Conservation (phyloP, 306 rosid species). For the Citrullus amarus region DNA sequence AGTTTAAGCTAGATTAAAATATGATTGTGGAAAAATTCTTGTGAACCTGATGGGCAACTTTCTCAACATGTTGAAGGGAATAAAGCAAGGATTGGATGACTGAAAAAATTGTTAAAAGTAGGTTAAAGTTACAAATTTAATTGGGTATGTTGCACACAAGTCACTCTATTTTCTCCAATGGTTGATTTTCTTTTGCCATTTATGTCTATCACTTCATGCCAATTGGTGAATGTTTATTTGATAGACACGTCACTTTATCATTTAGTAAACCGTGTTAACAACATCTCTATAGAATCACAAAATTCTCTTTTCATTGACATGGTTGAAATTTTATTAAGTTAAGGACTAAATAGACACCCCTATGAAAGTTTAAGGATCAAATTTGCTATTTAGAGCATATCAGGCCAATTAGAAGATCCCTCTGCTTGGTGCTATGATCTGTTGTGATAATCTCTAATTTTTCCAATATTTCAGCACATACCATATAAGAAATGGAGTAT, state of each 20-base stretch:
- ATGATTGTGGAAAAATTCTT: background rate
- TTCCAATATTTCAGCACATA: conserved; percentile 1
- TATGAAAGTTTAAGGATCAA: background rate
- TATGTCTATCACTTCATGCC: background rate
- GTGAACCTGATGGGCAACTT: background rate
- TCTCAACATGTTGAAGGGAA: background rate
- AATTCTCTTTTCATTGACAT: background rate
- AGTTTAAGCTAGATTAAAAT: background rate
- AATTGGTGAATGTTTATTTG: background rate
- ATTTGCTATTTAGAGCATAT: background rate
- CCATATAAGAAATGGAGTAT: conserved; percentile 1
- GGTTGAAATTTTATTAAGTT: background rate
- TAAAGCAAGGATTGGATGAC: background rate
- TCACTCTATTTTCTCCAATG: background rate
- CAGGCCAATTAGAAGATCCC: background rate
- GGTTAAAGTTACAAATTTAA: background rate
- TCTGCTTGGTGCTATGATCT: background rate
- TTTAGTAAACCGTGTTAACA: background rate
- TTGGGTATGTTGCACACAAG: no score
- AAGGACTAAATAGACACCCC: background rate
- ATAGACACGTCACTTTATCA: background rate
- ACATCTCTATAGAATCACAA: background rate
- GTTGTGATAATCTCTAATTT: background rate
- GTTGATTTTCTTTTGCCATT: background rate
- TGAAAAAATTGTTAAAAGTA: background rate